phyloP scores from a whole-genome alignment of 108 stramenopile genomes.

The Aurantiochytrium sp. region DNA sequence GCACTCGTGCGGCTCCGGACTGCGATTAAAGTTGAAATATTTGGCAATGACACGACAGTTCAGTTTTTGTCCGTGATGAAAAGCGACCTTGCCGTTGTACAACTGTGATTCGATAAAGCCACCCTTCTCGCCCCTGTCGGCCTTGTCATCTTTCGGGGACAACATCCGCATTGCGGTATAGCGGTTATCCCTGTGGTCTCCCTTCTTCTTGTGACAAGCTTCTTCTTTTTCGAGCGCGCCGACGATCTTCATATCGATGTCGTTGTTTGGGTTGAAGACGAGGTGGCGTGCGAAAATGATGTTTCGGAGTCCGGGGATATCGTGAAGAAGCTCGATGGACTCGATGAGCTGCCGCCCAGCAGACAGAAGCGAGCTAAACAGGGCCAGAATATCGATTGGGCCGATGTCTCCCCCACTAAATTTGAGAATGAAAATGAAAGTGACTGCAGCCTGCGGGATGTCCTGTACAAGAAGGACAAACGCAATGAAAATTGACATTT shows the following conservation, averaged over 20 bases:
- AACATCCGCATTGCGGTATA: background rate
- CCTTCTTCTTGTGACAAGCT: no score
- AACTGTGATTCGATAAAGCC: no score
- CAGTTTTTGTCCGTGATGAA: background rate
- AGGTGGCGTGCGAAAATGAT: background rate
- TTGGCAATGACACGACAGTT: background rate
- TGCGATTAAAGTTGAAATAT: no score
- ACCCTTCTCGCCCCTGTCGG: no score
- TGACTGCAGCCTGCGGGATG: background rate
- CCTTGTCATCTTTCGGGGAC: background rate
- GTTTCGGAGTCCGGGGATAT: background rate
- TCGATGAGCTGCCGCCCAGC: background rate
- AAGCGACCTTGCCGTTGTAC: background rate
- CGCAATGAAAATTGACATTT: background rate
- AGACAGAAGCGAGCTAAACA: background rate
- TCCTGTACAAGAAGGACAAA: background rate
- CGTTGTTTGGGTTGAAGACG: background rate
- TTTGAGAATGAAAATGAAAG: background rate
- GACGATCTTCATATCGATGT: background rate
- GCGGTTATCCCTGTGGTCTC: background rate
- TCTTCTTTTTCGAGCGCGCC: no score
- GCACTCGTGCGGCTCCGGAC: no score
- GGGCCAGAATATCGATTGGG: background rate
- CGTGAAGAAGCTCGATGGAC: background rate
- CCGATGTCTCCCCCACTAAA: background rate